These are phyloP conservation scores for Arthrobotrys megalospora DNA, from an alignment of 2,329 filamentous ascomycete genomes.

Conservation along the genomic window DNA sequence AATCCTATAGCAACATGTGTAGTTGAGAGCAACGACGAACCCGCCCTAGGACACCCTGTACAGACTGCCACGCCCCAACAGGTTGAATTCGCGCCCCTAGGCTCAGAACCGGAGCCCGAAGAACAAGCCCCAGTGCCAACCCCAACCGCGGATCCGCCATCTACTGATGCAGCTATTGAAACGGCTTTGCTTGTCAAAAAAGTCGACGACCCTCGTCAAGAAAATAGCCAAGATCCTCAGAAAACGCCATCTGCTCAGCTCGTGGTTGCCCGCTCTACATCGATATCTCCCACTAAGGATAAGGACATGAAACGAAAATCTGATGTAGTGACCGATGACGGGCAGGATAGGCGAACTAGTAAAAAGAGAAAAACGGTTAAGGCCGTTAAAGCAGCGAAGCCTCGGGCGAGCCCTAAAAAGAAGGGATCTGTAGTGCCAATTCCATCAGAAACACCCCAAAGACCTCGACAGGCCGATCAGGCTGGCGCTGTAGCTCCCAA, in stretches of 20 bases:
- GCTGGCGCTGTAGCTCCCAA: background rate
- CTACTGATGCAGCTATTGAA: background rate
- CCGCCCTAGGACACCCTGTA: background rate
- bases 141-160: background rate
- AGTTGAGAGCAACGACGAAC: background rate
- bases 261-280: background rate
- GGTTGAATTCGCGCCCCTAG: background rate
- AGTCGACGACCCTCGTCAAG: background rate
- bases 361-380: slow-evolving; percentile 45
- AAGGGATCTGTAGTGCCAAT: background rate
- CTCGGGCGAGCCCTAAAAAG: background rate
- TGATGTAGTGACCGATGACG: slow-evolving; percentile 35
- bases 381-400: slow-evolving; percentile 4
- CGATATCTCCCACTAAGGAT: slow-evolving; percentile 37
- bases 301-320: slow-evolving; percentile 59
- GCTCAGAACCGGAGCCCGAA: background rate
- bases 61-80: background rate
- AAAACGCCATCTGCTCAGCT: slow-evolving; percentile 6
- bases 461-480: background rate
- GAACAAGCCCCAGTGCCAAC: background rate
- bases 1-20: background rate
- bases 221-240: background rate
- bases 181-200: background rate
- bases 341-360: slow-evolving; percentile 20
- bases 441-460: background rate